Evolutionary conservation across 1,284 basidiomycete genomes (phyloP).

Genomic region (Sporisorium reilianum): DNA sequence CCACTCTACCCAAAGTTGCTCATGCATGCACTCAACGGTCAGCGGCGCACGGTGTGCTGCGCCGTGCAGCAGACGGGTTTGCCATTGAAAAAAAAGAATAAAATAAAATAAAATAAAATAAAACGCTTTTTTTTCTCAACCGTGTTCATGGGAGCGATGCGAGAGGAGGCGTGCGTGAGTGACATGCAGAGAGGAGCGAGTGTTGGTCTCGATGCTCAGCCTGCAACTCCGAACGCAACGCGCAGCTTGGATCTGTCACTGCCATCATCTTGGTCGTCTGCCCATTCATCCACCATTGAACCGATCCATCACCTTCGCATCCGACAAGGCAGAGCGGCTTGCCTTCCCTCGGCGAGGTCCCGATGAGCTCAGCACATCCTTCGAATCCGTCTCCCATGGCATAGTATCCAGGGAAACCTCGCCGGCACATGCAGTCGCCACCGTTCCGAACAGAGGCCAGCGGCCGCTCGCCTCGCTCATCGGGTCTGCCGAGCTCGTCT

Average conservation of each 20-base stretch:
- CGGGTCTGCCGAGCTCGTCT: constrained; percentile 11
- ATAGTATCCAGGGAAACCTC: not conserved
- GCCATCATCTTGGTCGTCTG: not conserved
- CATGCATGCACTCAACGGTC: constrained; percentile 3
- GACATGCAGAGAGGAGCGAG: constrained; percentile 19
- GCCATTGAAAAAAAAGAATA: no score
- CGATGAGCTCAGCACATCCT: constrained; percentile 1
- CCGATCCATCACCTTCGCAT: not conserved
- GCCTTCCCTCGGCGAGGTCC: constrained; percentile 8
- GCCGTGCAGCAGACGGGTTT: not conserved
- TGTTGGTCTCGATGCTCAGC: constrained; percentile 23
- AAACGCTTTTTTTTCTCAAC: not conserved
- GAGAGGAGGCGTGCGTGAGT: constrained; percentile 13
- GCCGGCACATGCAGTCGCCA: constrained; percentile 11
- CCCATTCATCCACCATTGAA: not conserved
- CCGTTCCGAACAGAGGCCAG: constrained; percentile 1
- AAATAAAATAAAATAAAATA: not conserved
- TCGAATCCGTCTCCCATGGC: not conserved
- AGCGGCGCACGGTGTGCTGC: constrained; percentile 1
- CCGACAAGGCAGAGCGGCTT: not conserved
- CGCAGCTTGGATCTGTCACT: constrained; percentile 14
- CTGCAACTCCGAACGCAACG: constrained; percentile 21
- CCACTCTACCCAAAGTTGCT: not conserved
- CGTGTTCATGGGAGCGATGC: not conserved
- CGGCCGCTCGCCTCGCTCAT: constrained; percentile 10